These are phyloP conservation scores for Teunomyces atbi DNA, from an alignment of 805 yeast species.

Conservation along the genomic window DNA sequence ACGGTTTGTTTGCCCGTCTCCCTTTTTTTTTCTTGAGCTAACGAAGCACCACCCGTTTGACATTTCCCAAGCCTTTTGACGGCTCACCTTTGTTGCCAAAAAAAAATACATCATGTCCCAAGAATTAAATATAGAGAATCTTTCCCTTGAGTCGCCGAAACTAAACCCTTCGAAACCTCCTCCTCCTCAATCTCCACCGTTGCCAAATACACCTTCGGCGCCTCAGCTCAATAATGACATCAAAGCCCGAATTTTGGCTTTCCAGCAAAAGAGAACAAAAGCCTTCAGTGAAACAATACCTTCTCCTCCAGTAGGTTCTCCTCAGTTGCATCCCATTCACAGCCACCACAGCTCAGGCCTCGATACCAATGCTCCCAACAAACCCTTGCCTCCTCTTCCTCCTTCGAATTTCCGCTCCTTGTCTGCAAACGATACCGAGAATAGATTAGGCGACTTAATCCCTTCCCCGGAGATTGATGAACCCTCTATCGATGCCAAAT, in stretches of 20 bases:
- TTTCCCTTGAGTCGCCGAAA: slow-evolving; percentile 3
- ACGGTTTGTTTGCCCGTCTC: background rate
- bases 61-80: background rate
- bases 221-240: slow-evolving; percentile 52
- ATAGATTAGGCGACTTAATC: slow-evolving; percentile 1
- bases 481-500: slow-evolving; percentile 1
- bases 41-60: no score
- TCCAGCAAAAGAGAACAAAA: slow-evolving; percentile 69
- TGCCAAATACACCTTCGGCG: slow-evolving; percentile 5
- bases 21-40: background rate
- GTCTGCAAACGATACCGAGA: slow-evolving; percentile 10
- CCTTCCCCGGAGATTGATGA: slow-evolving; percentile 9
- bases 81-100: background rate
- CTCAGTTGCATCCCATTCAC: slow-evolving; percentile 7
- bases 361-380: slow-evolving; percentile 5
- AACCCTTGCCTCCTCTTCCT: slow-evolving; percentile 31
- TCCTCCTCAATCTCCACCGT: slow-evolving; percentile 7
- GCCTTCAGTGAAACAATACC: slow-evolving; percentile 9
- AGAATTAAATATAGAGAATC: slow-evolving; percentile 1
- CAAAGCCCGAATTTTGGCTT: slow-evolving; percentile 84
- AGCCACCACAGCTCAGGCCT: slow-evolving; percentile 11
- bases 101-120: background rate
- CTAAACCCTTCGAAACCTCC: background rate
- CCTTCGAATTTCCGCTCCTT: slow-evolving; percentile 8
- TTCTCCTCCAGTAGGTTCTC: slow-evolving; percentile 9